Evolutionary conservation across 352 stramenopile species (phyloP).

Genomic region (Elongisporangium senticosum): DNA sequence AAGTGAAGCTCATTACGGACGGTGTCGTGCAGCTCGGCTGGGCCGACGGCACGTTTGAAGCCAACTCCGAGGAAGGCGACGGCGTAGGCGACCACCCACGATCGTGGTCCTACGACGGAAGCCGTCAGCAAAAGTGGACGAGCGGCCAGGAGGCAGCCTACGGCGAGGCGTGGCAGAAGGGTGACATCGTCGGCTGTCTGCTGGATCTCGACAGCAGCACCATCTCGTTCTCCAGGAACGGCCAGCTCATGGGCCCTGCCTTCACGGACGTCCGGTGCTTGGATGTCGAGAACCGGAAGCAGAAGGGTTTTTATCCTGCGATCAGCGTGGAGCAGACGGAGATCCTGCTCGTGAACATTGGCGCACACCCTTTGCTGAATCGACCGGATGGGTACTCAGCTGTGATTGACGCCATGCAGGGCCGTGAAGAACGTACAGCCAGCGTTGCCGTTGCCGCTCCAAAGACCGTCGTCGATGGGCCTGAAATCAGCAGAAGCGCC

Average conservation of each 20-base stretch:
- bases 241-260: constrained; percentile 51
- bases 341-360: constrained; percentile 83
- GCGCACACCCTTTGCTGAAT: constrained; percentile 68
- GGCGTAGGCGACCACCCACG: constrained; percentile 86
- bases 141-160: constrained; percentile 57
- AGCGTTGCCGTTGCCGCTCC: not conserved
- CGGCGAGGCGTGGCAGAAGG: constrained; percentile 56
- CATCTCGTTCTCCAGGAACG: constrained; percentile 85
- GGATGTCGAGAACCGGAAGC: constrained; percentile 7
- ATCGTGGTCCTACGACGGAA: constrained; percentile 90
- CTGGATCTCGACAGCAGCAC: constrained; percentile 68
- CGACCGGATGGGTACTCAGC: constrained; percentile 29
- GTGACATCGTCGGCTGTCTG: constrained; percentile 87
- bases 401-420: constrained; percentile 35
- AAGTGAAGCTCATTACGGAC: constrained; percentile 85
- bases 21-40: constrained; percentile 91
- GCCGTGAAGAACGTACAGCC: not conserved
- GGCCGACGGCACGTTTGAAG: constrained; percentile 75
- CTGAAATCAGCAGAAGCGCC: not conserved
- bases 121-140: constrained; percentile 83
- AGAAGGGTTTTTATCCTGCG: constrained; percentile 61
- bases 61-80: constrained; percentile 76
- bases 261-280: constrained; percentile 24
- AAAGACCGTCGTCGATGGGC: not conserved
- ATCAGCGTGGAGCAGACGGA: constrained; percentile 82